phyloP scores from a whole-genome alignment of 495 filamentous ascomycete genomes.

The Neurospora cerealis region DNA sequence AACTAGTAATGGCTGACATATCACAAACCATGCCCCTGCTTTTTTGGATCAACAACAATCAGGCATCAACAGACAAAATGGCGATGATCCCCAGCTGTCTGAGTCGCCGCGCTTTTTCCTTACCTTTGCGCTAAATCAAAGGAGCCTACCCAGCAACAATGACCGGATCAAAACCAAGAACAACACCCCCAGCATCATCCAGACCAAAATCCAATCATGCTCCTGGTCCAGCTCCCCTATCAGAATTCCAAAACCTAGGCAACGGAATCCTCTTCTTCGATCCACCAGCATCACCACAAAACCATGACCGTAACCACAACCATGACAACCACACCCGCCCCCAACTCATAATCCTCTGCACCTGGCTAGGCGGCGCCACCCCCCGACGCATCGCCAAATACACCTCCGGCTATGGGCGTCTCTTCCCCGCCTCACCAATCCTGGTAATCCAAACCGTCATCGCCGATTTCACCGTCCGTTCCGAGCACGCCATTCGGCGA shows the following conservation, averaged over 20 bases:
- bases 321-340: not conserved
- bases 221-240: not conserved
- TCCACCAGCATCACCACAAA: not conserved
- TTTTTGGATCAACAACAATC: not conserved
- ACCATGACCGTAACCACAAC: not conserved
- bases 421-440: constrained; percentile 30
- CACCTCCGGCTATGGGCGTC: constrained; percentile 25
- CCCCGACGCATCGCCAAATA: constrained; percentile 35
- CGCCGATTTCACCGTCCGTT: constrained; percentile 10
- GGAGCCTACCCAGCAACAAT: not conserved
- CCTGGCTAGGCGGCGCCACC: constrained; percentile 34
- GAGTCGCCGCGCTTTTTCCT: not conserved
- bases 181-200: not conserved
- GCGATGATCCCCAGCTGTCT: not conserved
- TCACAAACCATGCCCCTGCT: not conserved
- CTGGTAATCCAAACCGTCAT: constrained; percentile 21
- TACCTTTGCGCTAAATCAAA: not conserved
- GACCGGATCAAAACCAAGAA: not conserved
- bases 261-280: not conserved
- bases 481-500: not conserved
- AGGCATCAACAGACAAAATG: not conserved
- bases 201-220: not conserved
- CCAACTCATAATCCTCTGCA: constrained; percentile 29
- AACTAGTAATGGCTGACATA: not conserved
- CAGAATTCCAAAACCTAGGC: not conserved